Conservation (phyloP, 179 eudicot species). For the Gypsophila paniculata region DNA sequence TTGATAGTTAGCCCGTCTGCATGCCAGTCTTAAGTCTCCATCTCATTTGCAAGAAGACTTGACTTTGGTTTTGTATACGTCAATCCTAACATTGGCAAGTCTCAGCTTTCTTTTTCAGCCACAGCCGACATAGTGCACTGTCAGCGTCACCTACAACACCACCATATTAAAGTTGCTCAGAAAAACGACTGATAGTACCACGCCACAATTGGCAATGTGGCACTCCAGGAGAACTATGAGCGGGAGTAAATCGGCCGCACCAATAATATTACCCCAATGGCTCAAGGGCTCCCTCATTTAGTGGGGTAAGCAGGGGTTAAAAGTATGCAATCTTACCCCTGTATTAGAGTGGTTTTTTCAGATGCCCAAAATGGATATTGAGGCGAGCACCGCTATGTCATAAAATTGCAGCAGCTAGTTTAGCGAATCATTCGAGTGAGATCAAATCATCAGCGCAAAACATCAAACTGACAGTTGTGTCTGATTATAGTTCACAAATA, state of each 20-base stretch:
- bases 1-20: not conserved
- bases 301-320: not conserved
- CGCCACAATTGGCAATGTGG: not conserved
- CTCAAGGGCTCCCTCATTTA: too few species aligned
- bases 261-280: too few species aligned
- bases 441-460: not conserved
- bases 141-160: slow-evolving; percentile 23
- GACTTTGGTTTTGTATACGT: not conserved
- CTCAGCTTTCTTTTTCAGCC: slow-evolving; percentile 32
- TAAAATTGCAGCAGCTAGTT: too few species aligned
- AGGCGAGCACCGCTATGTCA: too few species aligned
- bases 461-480: not conserved
- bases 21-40: slow-evolving; percentile 13
- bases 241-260: too few species aligned
- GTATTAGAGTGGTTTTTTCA: not conserved
- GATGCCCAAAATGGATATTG: too few species aligned
- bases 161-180: not conserved
- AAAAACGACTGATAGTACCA: not conserved
- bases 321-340: not conserved
- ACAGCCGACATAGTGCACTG: slow-evolving; percentile 22
- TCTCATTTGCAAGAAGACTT: not conserved
- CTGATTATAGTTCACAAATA: not conserved
- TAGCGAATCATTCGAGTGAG: not conserved
- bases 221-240: not conserved
- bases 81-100: slow-evolving; percentile 9